Percentiles rank a stretch among this genome's conserved stretches.
Evolutionary conservation across 1,284 basidiomycete genomes (phyloP).

Genomic region (Retiboletus flavoniger): DNA sequence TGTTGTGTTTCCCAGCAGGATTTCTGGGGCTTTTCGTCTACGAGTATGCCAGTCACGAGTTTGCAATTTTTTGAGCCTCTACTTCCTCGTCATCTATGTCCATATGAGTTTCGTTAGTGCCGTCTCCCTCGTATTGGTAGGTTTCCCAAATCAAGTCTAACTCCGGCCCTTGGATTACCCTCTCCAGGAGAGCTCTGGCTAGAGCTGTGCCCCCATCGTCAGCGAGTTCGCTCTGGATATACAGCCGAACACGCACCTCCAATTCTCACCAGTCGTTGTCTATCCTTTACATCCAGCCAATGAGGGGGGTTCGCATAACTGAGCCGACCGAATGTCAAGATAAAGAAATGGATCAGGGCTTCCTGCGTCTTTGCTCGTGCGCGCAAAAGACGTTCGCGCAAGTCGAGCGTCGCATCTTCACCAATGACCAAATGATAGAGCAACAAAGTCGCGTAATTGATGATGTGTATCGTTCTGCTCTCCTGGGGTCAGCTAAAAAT

Average conservation of each 20-base stretch:
- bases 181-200: slow-evolving; percentile 66
- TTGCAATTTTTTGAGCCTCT: slow-evolving; percentile 31
- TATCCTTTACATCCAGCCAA: slow-evolving; percentile 51
- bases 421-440: slow-evolving; percentile 60
- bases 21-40: not conserved
- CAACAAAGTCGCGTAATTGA: slow-evolving; percentile 54
- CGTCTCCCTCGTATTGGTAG: slow-evolving; percentile 53
- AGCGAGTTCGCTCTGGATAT: slow-evolving; percentile 10
- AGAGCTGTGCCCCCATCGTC: slow-evolving; percentile 46
- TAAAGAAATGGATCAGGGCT: slow-evolving; percentile 73
- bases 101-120: slow-evolving; percentile 48
- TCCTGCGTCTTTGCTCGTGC: slow-evolving; percentile 56
- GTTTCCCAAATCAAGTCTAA: slow-evolving; percentile 69
- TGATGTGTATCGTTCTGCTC: slow-evolving; percentile 47
- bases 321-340: slow-evolving; percentile 72
- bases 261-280: slow-evolving; percentile 46
- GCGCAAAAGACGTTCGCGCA: slow-evolving; percentile 55
- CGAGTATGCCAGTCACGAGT: slow-evolving; percentile 7
- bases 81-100: slow-evolving; percentile 43
- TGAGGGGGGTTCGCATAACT: slow-evolving; percentile 69
- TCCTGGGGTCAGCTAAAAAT: slow-evolving; percentile 8
- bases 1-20: not conserved
- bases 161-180: slow-evolving; percentile 75
- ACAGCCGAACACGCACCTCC: slow-evolving; percentile 45
- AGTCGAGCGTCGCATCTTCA: slow-evolving; percentile 43